Evolutionary conservation across 2,329 filamentous ascomycete genomes (phyloP).

Genomic region (Cephalotrichum gorgonifer): DNA sequence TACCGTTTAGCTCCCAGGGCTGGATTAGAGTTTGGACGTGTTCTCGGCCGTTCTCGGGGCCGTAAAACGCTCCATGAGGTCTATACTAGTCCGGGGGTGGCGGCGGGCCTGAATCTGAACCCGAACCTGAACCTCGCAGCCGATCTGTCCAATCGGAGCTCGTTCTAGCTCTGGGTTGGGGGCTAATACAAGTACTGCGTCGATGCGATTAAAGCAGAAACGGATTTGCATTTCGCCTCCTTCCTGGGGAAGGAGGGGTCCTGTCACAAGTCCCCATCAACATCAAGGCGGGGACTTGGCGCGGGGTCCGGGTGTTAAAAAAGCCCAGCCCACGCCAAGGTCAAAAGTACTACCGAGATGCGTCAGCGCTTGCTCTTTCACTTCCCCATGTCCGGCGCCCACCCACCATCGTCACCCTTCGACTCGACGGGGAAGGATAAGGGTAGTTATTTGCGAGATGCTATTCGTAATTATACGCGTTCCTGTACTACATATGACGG

Average conservation of each 20-base stretch:
- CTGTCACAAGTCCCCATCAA: constrained; percentile 1
- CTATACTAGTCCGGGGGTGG: no score
- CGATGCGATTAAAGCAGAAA: background rate
- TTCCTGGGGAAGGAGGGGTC: background rate
- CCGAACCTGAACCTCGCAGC: background rate
- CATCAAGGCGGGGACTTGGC: background rate
- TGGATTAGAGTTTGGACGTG: background rate
- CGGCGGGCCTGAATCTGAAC: background rate
- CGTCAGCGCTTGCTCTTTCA: background rate
- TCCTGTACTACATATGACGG: no score
- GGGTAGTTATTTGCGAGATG: no score
- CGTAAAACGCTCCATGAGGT: background rate
- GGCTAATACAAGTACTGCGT: background rate
- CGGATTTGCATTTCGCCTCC: background rate
- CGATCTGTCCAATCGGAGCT: background rate
- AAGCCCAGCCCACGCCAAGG: background rate
- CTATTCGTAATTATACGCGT: no score
- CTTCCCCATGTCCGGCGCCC: background rate
- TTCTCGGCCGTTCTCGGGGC: no score
- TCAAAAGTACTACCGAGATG: background rate
- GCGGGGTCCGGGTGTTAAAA: constrained; percentile 1
- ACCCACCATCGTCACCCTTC: no score
- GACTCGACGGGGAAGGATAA: no score
- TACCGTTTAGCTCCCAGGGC: background rate
- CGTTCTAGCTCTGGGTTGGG: background rate